Conservation (phyloP, 352 stramenopile species). For the Elongisporangium prolatum region DNA sequence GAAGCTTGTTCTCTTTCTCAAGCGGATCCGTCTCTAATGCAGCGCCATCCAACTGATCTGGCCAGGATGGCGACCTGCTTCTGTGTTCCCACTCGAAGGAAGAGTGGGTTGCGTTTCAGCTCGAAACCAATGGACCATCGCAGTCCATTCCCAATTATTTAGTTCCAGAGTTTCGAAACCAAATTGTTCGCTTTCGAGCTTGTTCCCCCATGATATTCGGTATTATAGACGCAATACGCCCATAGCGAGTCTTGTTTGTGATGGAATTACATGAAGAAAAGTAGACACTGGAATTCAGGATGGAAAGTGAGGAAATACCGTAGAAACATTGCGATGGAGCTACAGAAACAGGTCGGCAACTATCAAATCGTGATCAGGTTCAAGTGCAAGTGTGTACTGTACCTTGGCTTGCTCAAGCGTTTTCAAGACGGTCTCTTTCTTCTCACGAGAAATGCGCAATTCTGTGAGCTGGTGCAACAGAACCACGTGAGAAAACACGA, state of each 20-base stretch:
- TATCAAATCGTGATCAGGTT: neutral
- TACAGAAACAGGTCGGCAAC: no score
- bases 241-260: neutral
- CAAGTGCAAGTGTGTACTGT: no score
- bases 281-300: neutral
- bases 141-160: neutral
- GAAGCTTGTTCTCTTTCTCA: constrained; percentile 21
- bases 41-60: neutral
- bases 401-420: neutral
- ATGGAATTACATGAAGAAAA: no score
- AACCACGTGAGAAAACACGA: neutral
- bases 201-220: neutral
- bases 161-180: neutral
- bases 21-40: constrained; percentile 17
- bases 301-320: neutral
- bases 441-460: neutral
- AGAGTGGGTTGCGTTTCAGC: neutral
- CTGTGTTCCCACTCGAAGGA: neutral
- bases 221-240: neutral
- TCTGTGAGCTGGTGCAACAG: neutral
- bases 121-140: neutral
- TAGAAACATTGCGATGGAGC: no score
- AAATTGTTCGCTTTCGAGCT: neutral
- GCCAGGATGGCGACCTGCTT: neutral
- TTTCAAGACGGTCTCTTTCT: neutral